These are phyloP conservation scores for Paxillus rubicundulus DNA, from an alignment of 768 basidiomycete species.

Conservation along the genomic window DNA sequence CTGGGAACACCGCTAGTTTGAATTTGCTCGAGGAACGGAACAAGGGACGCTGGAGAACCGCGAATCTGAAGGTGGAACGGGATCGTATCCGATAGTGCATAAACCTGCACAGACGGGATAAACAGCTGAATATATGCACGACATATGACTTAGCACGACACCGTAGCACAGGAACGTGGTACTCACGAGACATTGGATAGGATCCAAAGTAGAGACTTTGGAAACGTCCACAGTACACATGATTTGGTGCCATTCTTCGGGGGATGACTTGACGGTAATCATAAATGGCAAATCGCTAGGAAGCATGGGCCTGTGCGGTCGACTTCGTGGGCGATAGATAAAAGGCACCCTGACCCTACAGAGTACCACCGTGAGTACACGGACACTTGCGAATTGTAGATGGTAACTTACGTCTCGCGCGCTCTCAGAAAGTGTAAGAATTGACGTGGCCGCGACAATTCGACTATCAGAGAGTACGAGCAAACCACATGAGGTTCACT, in stretches of 20 bases:
- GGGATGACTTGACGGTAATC: constrained; percentile 54
- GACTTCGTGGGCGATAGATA: constrained; percentile 50
- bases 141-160: constrained; percentile 2
- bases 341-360: constrained; percentile 49
- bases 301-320: constrained; percentile 55
- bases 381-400: background rate
- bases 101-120: constrained; percentile 55
- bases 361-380: background rate
- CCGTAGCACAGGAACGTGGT: background rate
- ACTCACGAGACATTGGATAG: constrained; percentile 53
- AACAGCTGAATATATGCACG: constrained; percentile 44
- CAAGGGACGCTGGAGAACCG: constrained; percentile 44
- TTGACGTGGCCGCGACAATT: constrained; percentile 36
- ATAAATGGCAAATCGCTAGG: constrained; percentile 46
- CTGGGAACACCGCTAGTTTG: background rate
- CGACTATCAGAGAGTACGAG: constrained; percentile 47
- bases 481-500: constrained; percentile 31
- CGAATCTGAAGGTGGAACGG: constrained; percentile 66
- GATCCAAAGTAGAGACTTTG: constrained; percentile 31
- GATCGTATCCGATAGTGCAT: constrained; percentile 52
- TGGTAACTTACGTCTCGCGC: constrained; percentile 41
- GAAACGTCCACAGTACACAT: constrained; percentile 42
- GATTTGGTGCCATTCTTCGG: constrained; percentile 66
- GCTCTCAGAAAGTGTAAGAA: constrained; percentile 46
- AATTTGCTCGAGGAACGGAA: constrained; percentile 39